Evolutionary conservation across 345 rosid species (phyloP).

Genomic region (Eucalyptus marginata): DNA sequence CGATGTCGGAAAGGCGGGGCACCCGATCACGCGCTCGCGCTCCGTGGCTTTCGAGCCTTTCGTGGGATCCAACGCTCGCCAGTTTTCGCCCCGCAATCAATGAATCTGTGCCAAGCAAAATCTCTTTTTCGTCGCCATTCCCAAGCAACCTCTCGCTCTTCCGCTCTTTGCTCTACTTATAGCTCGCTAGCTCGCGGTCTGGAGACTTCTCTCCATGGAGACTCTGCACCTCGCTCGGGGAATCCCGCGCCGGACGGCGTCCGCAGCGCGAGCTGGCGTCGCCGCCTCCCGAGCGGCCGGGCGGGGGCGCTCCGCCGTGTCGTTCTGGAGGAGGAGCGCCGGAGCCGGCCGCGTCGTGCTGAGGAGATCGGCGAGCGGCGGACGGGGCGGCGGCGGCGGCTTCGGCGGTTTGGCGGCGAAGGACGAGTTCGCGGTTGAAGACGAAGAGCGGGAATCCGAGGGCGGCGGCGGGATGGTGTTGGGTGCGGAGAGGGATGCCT

Average conservation of each 20-base stretch:
- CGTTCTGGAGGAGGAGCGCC: not conserved
- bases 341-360: not conserved
- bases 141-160: not conserved
- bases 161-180: not conserved
- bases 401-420: not conserved
- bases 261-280: not conserved
- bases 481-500: slow-evolving; percentile 47
- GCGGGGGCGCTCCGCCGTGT: not conserved
- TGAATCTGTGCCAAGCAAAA: not conserved
- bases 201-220: not conserved
- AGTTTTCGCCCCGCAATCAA: not conserved
- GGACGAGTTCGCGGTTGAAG: slow-evolving; percentile 9
- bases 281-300: not conserved
- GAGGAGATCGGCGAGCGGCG: not conserved
- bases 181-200: not conserved
- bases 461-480: slow-evolving; percentile 2
- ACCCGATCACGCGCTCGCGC: not conserved
- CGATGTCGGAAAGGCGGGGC: not conserved
- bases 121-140: not conserved
- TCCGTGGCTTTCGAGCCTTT: not conserved
- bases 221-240: not conserved
- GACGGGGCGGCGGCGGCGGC: not conserved
- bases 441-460: not conserved
- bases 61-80: not conserved
- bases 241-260: not conserved